Evolutionary conservation across 2,329 filamentous ascomycete species (phyloP).

Genomic region (Grosmannia huntii): DNA sequence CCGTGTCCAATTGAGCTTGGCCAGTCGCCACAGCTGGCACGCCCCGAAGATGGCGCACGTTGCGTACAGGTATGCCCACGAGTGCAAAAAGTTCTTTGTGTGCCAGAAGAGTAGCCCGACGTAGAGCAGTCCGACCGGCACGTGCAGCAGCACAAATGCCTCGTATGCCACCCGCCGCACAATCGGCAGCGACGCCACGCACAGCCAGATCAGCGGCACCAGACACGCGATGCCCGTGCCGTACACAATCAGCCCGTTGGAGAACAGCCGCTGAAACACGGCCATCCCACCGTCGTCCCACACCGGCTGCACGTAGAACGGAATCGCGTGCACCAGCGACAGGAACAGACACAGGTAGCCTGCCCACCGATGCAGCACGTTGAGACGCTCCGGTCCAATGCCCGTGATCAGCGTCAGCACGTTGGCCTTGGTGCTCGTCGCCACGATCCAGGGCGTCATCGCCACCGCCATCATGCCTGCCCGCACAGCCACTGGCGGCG

Average conservation of each 20-base stretch:
- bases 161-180: slow-evolving; percentile 73
- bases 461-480: slow-evolving; percentile 87
- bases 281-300: slow-evolving; percentile 66
- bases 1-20: slow-evolving; percentile 82
- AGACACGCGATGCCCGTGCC: slow-evolving; percentile 75
- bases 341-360: slow-evolving; percentile 77
- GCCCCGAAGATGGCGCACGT: slow-evolving; percentile 66
- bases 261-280: slow-evolving; percentile 59
- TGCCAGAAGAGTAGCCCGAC: slow-evolving; percentile 90
- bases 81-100: slow-evolving; percentile 80
- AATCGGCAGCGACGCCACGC: slow-evolving; percentile 69
- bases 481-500: slow-evolving; percentile 75
- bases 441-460: slow-evolving; percentile 85
- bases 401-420: slow-evolving; percentile 73
- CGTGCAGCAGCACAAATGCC: slow-evolving; percentile 68
- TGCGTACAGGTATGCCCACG: slow-evolving; percentile 79
- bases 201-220: slow-evolving; percentile 71
- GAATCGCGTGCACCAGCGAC: slow-evolving; percentile 71
- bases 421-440: slow-evolving; percentile 84
- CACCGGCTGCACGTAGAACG: slow-evolving; percentile 80
- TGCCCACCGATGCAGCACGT: slow-evolving; percentile 86
- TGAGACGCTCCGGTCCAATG: slow-evolving; percentile 82
- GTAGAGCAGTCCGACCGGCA: slow-evolving; percentile 69
- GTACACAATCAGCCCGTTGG: slow-evolving; percentile 55
- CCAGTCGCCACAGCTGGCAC: slow-evolving; percentile 62